Base-by-base conservation (phyloP, 1,284 basidiomycete species). In the Puccinia coronata region DNA sequence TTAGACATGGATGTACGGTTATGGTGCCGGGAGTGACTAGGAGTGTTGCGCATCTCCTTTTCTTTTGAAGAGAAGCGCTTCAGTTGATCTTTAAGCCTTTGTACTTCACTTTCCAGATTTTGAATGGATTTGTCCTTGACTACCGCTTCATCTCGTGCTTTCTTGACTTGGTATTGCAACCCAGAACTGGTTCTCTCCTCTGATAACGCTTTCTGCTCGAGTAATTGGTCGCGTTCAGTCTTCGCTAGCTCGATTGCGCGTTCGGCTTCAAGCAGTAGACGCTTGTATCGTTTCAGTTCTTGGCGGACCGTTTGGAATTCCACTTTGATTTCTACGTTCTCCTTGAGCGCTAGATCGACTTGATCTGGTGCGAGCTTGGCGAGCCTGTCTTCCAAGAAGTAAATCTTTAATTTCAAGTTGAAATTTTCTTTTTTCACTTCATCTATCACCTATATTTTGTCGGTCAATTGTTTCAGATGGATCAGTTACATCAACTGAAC, bases 371-470 rank as follows among this genome's bases (percentile, higher is more conserved):
- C 93, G 82, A 95, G 91, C 84, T 92, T 91, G 0, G 86, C 85
- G 20, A 97, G 90, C 41, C 93, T 92, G 84, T 96, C 94, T 85
- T 96, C 93, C 71, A 96, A 90, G 85, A 96, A 96, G 86, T 95
- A 94, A 6, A 96, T 93, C 83, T 94, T 93, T 77, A 96, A 90
- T 86, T 97, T 96, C 85, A 97, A 91, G 84, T 92, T 93, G 87
- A 96, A 96, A 88, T 96, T 95, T 86, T 97, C 94, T 86, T 95
- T 96, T 88, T 96, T 96, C 84, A 95, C 89, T 83, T 91, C 91
- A 87, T 97, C 94, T 85, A 96, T 93, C 86, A 95, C 92, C 94
- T 96, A 18, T 6, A 41, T 67, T 57, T 28, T 34, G 16, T 12
- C 11, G 23, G 34, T 18, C 51, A 23, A 5, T 39, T 41, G 18